Evolutionary conservation across 2,329 filamentous ascomycete species (phyloP).

Genomic region (Neophaeococcomyces mojaviensis): DNA sequence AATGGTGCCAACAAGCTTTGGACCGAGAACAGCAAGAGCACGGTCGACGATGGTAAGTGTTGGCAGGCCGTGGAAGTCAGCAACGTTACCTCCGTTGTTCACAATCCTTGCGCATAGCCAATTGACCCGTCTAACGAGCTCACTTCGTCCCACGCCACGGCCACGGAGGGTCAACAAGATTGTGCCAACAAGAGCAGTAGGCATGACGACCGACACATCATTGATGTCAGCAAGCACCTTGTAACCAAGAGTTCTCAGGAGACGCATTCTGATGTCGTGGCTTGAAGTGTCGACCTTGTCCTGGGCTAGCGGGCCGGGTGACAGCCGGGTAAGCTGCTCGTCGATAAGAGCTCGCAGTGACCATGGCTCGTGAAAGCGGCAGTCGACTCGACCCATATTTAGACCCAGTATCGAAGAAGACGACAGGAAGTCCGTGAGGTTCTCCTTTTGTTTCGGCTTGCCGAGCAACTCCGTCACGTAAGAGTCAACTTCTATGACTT

Average conservation of each 20-base stretch:
- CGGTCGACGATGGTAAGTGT: conserved; percentile 78
- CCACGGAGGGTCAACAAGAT: conserved; percentile 85
- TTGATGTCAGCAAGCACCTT: conserved; percentile 92
- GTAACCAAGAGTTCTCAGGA: conserved; percentile 83
- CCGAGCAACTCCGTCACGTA: conserved; percentile 93
- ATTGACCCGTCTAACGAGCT: conserved; percentile 77
- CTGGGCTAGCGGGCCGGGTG: conserved; percentile 26
- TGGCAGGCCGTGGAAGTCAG: conserved; percentile 78
- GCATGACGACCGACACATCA: conserved; percentile 93
- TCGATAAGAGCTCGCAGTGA: conserved; percentile 74
- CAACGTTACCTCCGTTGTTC: conserved; percentile 82
- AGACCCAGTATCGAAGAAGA: conserved; percentile 82
- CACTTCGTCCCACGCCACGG: conserved; percentile 78
- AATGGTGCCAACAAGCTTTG: conserved; percentile 74
- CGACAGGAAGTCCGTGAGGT: conserved; percentile 79
- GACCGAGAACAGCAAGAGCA: conserved; percentile 83
- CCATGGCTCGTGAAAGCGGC: conserved; percentile 95
- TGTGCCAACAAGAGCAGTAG: conserved; percentile 89
- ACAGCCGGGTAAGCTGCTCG: conserved; percentile 59
- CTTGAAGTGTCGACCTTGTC: conserved; percentile 38
- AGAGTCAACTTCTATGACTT: conserved; percentile 94
- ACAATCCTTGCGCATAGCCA: conserved; percentile 80
- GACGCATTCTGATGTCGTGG: conserved; percentile 50
- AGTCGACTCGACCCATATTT: conserved; percentile 83
- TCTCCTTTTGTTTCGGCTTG: conserved; percentile 92